Conservation (phyloP, 1,139 yeast genomes). For the Yamadazyma dendronema region DNA sequence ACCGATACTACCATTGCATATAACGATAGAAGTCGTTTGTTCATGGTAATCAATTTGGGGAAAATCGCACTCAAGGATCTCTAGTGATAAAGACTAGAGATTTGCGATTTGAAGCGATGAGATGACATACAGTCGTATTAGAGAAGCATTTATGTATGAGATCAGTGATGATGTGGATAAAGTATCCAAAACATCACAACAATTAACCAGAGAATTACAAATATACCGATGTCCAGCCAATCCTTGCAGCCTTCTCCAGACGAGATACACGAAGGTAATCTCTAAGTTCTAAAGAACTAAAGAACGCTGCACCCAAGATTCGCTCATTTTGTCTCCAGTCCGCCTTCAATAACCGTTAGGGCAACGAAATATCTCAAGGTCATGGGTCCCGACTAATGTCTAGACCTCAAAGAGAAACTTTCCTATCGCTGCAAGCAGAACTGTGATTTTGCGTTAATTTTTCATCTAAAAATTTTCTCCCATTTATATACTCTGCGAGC, state of each 20-base stretch:
- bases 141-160: too few species aligned
- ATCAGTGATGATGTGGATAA: too few species aligned
- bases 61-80: too few species aligned
- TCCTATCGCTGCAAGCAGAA: conserved; percentile 12
- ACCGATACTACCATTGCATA: too few species aligned
- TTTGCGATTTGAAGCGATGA: too few species aligned
- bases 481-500: conserved; percentile 4
- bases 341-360: conserved; percentile 34
- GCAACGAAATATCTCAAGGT: conserved; percentile 59
- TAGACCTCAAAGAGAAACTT: conserved; percentile 35
- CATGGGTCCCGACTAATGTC: conserved; percentile 74
- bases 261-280: conserved; percentile 82
- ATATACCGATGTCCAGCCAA: conserved; percentile 48
- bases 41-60: too few species aligned
- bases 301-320: conserved; percentile 87
- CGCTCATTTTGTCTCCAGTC: conserved; percentile 63
- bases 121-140: too few species aligned
- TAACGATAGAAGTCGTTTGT: too few species aligned
- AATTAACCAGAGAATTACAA: neutral
- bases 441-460: conserved; percentile 15
- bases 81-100: too few species aligned
- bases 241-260: conserved; percentile 81
- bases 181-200: too few species aligned
- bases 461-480: conserved; percentile 7
- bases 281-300: conserved; percentile 57